Conservation (phyloP, 2,329 filamentous ascomycete genomes). For the Fusarium liriodendri region DNA sequence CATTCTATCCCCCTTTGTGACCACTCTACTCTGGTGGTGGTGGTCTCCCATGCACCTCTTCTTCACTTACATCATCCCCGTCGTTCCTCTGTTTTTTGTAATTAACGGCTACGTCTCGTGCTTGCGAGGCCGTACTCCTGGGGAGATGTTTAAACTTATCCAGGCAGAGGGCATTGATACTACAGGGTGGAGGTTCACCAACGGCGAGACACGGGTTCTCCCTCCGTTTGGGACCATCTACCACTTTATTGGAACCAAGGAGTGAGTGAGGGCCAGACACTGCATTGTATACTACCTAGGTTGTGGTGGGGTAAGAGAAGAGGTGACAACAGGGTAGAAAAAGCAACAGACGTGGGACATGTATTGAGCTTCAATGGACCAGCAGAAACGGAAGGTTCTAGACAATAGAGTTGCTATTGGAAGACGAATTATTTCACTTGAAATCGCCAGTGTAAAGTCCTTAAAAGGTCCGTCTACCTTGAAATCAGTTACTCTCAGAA, state of each 20-base stretch:
- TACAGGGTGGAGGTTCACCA: constrained; percentile 26
- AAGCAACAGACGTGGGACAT: too few relatives aligned
- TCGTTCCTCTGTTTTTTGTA: constrained; percentile 35
- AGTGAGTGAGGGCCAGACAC: not conserved
- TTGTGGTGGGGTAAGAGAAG: not conserved
- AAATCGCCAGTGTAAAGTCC: too few relatives aligned
- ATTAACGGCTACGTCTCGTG: constrained; percentile 39
- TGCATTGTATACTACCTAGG: not conserved
- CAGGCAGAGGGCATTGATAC: constrained; percentile 31
- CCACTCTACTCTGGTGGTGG: constrained; percentile 37
- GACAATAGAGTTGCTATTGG: not conserved
- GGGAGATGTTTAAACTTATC: constrained; percentile 33
- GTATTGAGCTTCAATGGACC: not conserved
- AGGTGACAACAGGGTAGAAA: not conserved
- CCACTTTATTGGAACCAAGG: constrained; percentile 34
- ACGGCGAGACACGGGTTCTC: constrained; percentile 34
- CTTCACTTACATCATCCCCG: constrained; percentile 35
- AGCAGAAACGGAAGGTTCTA: not conserved
- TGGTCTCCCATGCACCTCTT: constrained; percentile 37
- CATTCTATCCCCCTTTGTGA: constrained; percentile 35
- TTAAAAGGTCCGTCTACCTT: not conserved
- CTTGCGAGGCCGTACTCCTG: constrained; percentile 24
- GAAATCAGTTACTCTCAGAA: too few relatives aligned
- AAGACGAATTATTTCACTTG: not conserved
- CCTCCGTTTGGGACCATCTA: constrained; percentile 38